phyloP scores from a whole-genome alignment of 306 rosid genomes.

The Phaseolus lunatus region DNA sequence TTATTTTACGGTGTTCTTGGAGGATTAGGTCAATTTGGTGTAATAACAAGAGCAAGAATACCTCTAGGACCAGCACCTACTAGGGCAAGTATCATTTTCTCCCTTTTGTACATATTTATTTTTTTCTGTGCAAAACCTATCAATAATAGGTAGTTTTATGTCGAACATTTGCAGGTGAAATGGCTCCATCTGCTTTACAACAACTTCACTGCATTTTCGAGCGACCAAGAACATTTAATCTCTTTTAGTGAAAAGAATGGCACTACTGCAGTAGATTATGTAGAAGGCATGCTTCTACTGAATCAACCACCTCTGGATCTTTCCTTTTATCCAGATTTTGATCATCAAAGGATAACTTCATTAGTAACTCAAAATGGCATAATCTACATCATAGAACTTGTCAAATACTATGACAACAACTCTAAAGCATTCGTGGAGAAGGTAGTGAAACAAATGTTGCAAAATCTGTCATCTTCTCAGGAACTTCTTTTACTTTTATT shows the following conservation, averaged over 20 bases:
- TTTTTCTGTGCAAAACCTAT: background rate
- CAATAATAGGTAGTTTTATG: background rate
- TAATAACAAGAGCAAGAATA: slow-evolving; percentile 82
- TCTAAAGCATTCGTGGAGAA: slow-evolving; percentile 28
- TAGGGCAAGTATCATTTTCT: slow-evolving; percentile 47
- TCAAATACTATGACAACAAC: slow-evolving; percentile 56
- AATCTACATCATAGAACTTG: slow-evolving; percentile 63
- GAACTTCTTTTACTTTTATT: no score
- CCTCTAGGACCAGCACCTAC: slow-evolving; percentile 60
- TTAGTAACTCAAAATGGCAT: slow-evolving; percentile 59
- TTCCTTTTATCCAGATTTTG: slow-evolving; percentile 61
- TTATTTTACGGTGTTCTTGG: slow-evolving; percentile 73
- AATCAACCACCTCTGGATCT: slow-evolving; percentile 55
- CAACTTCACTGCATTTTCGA: slow-evolving; percentile 57
- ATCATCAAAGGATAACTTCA: slow-evolving; percentile 58
- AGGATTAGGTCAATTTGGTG: slow-evolving; percentile 88
- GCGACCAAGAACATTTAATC: slow-evolving; percentile 72
- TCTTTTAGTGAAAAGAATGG: slow-evolving; percentile 35
- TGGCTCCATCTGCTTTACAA: slow-evolving; percentile 67
- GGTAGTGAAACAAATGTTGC: slow-evolving; percentile 43
- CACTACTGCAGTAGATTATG: slow-evolving; percentile 47
- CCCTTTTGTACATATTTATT: no score
- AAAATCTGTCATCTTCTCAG: no score
- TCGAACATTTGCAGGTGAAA: slow-evolving; percentile 51
- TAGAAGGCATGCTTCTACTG: slow-evolving; percentile 72